Base-by-base conservation (phyloP, 176 grass and related monocot genomes). In the Pontederia paniculata region DNA sequence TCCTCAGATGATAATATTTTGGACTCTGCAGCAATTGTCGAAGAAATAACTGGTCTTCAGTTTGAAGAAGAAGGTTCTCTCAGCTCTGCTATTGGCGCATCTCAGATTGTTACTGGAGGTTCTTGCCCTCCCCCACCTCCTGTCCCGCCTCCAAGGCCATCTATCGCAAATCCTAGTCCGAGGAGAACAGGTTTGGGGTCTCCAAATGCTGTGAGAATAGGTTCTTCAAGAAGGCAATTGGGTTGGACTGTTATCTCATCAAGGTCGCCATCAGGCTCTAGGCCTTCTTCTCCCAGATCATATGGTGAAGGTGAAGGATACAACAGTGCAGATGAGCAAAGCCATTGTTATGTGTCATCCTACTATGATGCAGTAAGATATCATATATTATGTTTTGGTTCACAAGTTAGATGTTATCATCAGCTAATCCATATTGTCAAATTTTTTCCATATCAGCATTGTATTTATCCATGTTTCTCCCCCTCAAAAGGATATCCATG, bases 321-420 rank as follows among this genome's bases (percentile, higher is more conserved):
- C 54, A 99, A 99, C 63, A 99, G 94, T 71, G 83, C 94, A 28
- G 94, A 99, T 67, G 94, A 99, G 62, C 94, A 93, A 53, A 83
- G 80, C 15, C 80, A 80, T 21, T 84, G 94, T 73, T 91, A 84
- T 28, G 44, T 61, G 8, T 88, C 67, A 9, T 81, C 64, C 42
- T 88, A 88, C 68, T 66, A 84, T 78, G 94, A 99, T 64, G 69
- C 22, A 74, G 94, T 98, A 84, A 82, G 87, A 63, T 82, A n/a
- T 70, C 23, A 69, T 69, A 23, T 56, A 17, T 75, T 60, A 15
- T 42, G 79, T 23, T 48, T 68, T 71, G 65, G 50, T 19, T 62
- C 3, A 6, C 28, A 37, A 5, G 28, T 3, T 6, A 37, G 28
- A 37, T 37, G 28, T 37, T 37, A 37, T 37, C 28, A 37, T 37